Evolutionary conservation across 192 early-diverging fungal species (phyloP), one percentile per base, ranked within the genome.

Genomic region (Glomus cerebriforme): DNA sequence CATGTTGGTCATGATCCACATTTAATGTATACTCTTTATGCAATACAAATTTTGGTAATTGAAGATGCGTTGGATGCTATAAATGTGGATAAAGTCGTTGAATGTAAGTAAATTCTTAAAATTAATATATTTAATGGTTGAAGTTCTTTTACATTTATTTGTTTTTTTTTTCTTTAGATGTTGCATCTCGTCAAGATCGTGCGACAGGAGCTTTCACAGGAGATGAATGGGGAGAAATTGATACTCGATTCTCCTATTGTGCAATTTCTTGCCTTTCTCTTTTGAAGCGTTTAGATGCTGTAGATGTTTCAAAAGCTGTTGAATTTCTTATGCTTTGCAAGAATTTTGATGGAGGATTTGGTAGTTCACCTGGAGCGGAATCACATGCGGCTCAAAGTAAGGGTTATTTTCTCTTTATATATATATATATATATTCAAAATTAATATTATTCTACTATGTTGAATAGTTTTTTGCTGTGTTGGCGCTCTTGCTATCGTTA

Each of bases 311-410:
- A 29, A 90, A 88, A 29, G 88, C 93, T 2, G 91, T 94, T 5
- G 86, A 87, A 39, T 98, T 90, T 79, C 84, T 98, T 31, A 77
- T 90, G 7, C 31, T 80, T 24, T 97, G 97, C 79, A 92, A 91
- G 75, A 99, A 99, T 85, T 97, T 95, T 85, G 97, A 99, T 83
- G 98, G 98, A 54, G 98, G 95, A 15, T 99, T 94, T 81, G 98
- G 98, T 9, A 95, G 87, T 68, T 85, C 87, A 29, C 95, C 95
- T 0, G 96, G 96, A 13, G 94, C 94, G 17, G 98, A 98, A 83
- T 94, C 92, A 15, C 98, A 99, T 83, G 88, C 96, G 1, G 98
- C 88, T 15, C 94, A 96, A 70, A 86, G 90, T 91, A 72, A 80
- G 84, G 73, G 2, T 47, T 26, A 17, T 37, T 69, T 39, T 13